Conservation (phyloP, 73 alveolate genomes). For the Tetrahymena borealis region DNA sequence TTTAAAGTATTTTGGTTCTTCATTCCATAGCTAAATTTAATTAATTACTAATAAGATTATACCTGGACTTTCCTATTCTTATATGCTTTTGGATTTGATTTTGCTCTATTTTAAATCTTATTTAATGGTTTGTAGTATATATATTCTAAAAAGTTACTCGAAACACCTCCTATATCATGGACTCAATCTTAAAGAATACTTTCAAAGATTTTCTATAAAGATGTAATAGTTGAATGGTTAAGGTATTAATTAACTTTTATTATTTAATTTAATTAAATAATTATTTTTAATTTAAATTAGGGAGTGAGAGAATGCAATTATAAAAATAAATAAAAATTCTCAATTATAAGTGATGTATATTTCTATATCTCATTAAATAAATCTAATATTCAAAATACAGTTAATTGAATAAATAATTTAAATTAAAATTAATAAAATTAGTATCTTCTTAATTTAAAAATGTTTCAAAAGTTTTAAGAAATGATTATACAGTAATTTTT, state of each 20-base stretch:
- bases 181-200: background rate
- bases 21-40: background rate
- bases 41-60: background rate
- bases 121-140: background rate
- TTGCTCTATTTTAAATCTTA: background rate
- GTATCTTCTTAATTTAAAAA: no score
- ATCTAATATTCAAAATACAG: no score
- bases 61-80: background rate
- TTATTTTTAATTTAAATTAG: background rate
- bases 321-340: no score
- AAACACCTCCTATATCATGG: background rate
- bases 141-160: background rate
- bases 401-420: no score
- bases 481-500: no score
- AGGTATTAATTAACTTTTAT: background rate
- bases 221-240: background rate
- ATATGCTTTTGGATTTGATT: background rate
- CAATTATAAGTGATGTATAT: no score
- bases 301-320: no score
- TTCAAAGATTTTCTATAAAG: background rate
- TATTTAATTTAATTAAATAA: background rate
- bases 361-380: no score
- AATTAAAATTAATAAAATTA: no score
- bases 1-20: background rate
- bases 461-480: no score